Evolutionary conservation across 768 basidiomycete species (phyloP), one percentile per base, ranked within the genome.

Genomic region (Cyclocybe aegerita): DNA sequence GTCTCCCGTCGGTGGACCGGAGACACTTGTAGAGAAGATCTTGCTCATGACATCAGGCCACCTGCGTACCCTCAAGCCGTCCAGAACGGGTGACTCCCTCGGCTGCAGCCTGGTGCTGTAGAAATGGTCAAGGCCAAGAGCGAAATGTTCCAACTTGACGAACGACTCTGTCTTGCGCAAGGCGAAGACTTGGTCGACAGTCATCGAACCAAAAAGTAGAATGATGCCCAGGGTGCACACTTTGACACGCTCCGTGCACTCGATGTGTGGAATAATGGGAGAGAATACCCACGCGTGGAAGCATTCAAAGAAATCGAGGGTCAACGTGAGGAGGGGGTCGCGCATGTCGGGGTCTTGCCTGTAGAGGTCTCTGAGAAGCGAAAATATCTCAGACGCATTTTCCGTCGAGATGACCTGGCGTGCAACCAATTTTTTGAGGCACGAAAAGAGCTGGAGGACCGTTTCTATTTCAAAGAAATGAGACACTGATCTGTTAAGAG

Each of bases 321-420:
- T 51, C 17, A 51, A 23, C 3, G 33, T 30, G 11, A 50, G 32
- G 12, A 55, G 45, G 1, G 34, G 35, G 9, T 42, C 16, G 15
- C 39, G 16, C 7, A 51, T 12, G 7, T 23, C n/a, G 6, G 36
- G 45, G 10, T 48, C 23, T 36, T 43, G 42, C 5, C 14, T 14
- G 35, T 52, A 52, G 16, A 52, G 29, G 23, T 55, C 53, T 9
- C 43, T 39, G 15, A 54, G 53, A 29, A 54, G 46, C 16, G 39
- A 40, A 46, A 49, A 55, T 29, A 55, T 55, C 35, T 55, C 49
- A 12, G 49, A 51, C 4, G 36, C 54, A 16, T 51, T 49, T 33
- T 55, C 17, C 15, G 38, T 33, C 3, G 11, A 47, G 14, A 51
- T 55, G 10, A 46, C 32, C 12, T 51, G 17, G 14, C 43, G 33